Percentiles rank a stretch among this genome's conserved stretches.
Evolutionary conservation across 2,329 filamentous ascomycete species (phyloP).

Genomic region (Ophiocordyceps unilateralis): DNA sequence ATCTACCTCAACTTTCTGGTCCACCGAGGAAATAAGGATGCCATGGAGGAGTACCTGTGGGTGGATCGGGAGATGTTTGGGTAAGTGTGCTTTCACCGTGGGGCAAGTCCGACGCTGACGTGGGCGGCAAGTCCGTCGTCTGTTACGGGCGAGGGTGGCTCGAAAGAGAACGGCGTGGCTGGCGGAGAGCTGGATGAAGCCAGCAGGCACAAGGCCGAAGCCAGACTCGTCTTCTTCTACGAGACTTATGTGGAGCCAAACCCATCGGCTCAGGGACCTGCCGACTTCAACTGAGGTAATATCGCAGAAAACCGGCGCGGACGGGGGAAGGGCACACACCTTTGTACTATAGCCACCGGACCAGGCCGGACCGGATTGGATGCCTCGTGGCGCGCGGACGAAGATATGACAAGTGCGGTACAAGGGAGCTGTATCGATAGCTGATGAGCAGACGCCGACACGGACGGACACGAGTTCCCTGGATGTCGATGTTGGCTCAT

Average conservation of each 20-base stretch:
- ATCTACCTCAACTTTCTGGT: slow-evolving; percentile 73
- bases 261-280: slow-evolving; percentile 28
- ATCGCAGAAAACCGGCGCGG: no score
- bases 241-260: slow-evolving; percentile 31
- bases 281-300: slow-evolving; percentile 30
- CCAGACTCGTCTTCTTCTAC: slow-evolving; percentile 32
- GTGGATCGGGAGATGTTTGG: slow-evolving; percentile 82
- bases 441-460: background rate
- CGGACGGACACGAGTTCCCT: background rate
- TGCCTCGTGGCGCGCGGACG: slow-evolving; percentile 1
- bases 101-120: background rate
- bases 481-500: background rate
- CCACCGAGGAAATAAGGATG: slow-evolving; percentile 62
- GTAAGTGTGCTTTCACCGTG: slow-evolving; percentile 22
- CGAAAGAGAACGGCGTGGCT: slow-evolving; percentile 23
- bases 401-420: background rate
- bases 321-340: background rate
- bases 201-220: slow-evolving; percentile 32
- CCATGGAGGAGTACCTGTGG: slow-evolving; percentile 70
- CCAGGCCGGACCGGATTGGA: slow-evolving; percentile 1
- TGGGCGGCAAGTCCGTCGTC: slow-evolving; percentile 6
- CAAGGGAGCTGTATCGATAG: background rate
- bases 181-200: slow-evolving; percentile 31
- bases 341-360: slow-evolving; percentile 3
- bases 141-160: slow-evolving; percentile 2